Base-by-base conservation (phyloP, 305 asterid species). In the Plantago rigida region DNA sequence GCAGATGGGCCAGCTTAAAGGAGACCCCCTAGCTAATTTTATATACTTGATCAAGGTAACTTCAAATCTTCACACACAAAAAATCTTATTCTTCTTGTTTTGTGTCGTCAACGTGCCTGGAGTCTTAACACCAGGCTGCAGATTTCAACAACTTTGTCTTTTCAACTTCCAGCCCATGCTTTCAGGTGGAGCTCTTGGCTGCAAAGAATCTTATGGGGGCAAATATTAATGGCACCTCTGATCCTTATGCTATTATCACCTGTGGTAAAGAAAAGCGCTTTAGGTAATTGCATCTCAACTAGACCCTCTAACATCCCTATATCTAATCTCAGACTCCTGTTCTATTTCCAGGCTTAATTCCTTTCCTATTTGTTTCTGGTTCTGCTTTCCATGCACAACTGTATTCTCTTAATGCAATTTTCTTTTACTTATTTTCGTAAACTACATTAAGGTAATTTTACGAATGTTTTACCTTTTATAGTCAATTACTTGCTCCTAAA, bases 191-290 rank as follows among this genome's bases (percentile, higher is more conserved):
- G 57, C 78, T 83, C 54, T 67, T 83, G 51, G 86, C 86, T 26
- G 89, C 86, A 47, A 83, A 80, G 67, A 83, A 83, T 75, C 89
- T 83, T 74, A 48, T 77, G 28, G 81, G 82, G 62, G 89, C 84
- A 60, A 83, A 83, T 69, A 65, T 83, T 49, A 83, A 83, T 74
- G 86, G 89, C 71, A 83, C 84, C n/a, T 83, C 89, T 47, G 89
- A 83, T 80, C 89, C 89, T 58, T 83, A 83, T 70, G 86, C 78
- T 63, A 80, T 83, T 63, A 81, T 83, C 57, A 78, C 86, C 56
- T 80, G 89, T 69, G 84, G 82, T 66, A 50, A 73, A 34, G 82
- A 80, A 74, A 82, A 82, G 69, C 77, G 82, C 47, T 83, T 80
- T 68, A 83, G 89, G 89, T 82, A 59, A 71, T 49, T 65, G 46